Base-by-base conservation (phyloP, 345 rosid genomes). In the Gossypium anomalum region DNA sequence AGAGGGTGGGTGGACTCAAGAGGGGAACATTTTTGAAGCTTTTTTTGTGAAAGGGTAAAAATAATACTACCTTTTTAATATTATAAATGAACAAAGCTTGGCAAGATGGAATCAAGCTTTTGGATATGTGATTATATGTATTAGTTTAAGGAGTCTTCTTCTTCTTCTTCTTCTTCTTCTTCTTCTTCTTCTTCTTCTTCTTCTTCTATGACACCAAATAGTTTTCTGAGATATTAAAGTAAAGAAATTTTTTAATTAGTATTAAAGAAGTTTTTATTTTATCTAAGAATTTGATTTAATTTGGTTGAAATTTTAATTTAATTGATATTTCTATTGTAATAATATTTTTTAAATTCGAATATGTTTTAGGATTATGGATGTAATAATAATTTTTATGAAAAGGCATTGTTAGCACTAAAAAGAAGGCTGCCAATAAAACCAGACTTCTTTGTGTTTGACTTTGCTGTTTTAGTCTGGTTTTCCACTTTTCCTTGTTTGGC, bases 391-490 rank as follows among this genome's bases (percentile, higher is more conserved):
- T 51, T 51, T 51, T 51, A 15, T 49, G 29, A 27, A 27, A 3
- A 2, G 29, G 4, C 2, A 0, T 27, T 27, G 29, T 27, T 27
- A 27, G 29, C 29, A 27, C 4, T 27, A 1, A 52, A 52, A 52
- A 11, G 0, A 52, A 53, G 10, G 59, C 20, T n/a, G 11, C 20
- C 59, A n/a, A 78, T 22, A 78, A 55, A 63, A 49, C 74, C 63
- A 52, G 70, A 76, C 78, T 62, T 75, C 68, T 69, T 45, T 27
- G 12, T 76, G 84, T 85, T 55, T 85, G 87, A 85, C 85, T 82
- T 85, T 78, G 72, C 59, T 55, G 64, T 56, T 71, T 19, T 63
- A n/a, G 61, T 52, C 48, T 29, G 47, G 25, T 34, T 70, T 70
- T 19, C 25, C 25, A 55, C 59, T 55, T 20, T 55, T 53, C 73